Conservation (phyloP, 176 grass and related monocot species). For the Otatea glauca region DNA sequence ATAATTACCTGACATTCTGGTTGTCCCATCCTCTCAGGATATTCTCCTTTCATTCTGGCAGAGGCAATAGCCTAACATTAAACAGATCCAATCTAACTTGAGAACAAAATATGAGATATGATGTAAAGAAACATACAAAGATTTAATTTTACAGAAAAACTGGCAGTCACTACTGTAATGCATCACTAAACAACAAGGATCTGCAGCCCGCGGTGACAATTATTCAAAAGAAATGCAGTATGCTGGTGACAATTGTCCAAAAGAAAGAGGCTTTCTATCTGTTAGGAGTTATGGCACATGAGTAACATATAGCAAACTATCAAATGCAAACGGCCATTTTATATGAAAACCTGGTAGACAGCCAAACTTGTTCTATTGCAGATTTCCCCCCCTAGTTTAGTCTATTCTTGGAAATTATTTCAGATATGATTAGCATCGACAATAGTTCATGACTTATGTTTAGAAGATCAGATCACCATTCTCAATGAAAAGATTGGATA, state of each 20-base stretch:
- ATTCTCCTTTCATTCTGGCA: constrained; percentile 97
- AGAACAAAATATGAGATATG: constrained; percentile 45
- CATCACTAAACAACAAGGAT: constrained; percentile 16
- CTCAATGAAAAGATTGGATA: not conserved
- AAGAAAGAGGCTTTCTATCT: not conserved
- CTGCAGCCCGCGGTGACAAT: not conserved
- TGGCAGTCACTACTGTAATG: constrained; percentile 14
- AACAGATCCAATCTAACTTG: constrained; percentile 52
- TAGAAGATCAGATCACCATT: not conserved
- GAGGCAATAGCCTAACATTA: constrained; percentile 94
- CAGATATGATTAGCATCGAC: not conserved
- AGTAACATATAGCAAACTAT: constrained; percentile 14
- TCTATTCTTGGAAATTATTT: not conserved
- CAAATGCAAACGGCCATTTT: not conserved
- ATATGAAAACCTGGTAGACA: not conserved
- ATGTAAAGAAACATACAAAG: constrained; percentile 22
- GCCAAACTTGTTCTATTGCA: not conserved
- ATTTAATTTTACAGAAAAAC: constrained; percentile 33
- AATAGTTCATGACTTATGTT: not conserved
- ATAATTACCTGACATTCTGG: constrained; percentile 91
- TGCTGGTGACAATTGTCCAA: not conserved
- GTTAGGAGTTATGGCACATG: not conserved
- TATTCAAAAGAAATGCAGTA: constrained; percentile 8
- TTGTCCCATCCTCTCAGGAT: constrained; percentile 96
- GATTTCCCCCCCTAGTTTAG: not conserved